These are phyloP conservation scores for Aspergillus cejpii DNA, from an alignment of 2,329 filamentous ascomycete species.

Conservation along the genomic window DNA sequence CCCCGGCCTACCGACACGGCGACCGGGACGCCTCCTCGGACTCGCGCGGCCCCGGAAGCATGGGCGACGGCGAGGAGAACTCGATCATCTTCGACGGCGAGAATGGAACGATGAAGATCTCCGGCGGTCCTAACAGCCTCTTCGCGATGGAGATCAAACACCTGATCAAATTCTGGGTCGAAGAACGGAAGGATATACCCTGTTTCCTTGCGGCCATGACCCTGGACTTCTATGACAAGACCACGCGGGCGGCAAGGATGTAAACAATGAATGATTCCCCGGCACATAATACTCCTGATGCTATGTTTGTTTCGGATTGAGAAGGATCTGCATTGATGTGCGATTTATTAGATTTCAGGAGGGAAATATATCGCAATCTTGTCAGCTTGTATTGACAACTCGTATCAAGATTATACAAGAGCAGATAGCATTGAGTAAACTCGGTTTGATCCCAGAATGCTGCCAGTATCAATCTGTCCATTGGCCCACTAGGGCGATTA, in stretches of 20 bases:
- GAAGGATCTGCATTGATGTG: too few species aligned
- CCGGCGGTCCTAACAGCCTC: constrained; percentile 74
- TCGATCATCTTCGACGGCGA: constrained; percentile 81
- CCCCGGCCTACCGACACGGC: constrained; percentile 42
- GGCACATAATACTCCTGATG: neutral
- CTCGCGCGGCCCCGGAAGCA: constrained; percentile 36
- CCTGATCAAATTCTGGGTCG: constrained; percentile 91
- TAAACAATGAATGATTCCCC: constrained; percentile 14
- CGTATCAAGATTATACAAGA: too few species aligned
- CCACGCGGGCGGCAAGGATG: constrained; percentile 37
- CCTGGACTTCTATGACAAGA: constrained; percentile 78
- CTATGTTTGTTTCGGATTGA: constrained; percentile 1
- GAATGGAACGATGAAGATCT: constrained; percentile 95
- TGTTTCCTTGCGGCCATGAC: constrained; percentile 88
- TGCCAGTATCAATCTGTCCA: neutral
- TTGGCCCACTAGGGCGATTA: neutral
- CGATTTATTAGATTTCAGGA: too few species aligned
- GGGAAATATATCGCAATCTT: neutral
- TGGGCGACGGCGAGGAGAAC: constrained; percentile 47
- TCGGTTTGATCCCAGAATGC: neutral
- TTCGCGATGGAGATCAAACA: constrained; percentile 82
- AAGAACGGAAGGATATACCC: constrained; percentile 86
- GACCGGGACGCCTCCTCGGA: constrained; percentile 55
- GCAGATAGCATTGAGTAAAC: too few species aligned
- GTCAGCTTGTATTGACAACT: neutral